Conservation (phyloP, 495 filamentous ascomycete genomes). For the Podospora fimiseda region DNA sequence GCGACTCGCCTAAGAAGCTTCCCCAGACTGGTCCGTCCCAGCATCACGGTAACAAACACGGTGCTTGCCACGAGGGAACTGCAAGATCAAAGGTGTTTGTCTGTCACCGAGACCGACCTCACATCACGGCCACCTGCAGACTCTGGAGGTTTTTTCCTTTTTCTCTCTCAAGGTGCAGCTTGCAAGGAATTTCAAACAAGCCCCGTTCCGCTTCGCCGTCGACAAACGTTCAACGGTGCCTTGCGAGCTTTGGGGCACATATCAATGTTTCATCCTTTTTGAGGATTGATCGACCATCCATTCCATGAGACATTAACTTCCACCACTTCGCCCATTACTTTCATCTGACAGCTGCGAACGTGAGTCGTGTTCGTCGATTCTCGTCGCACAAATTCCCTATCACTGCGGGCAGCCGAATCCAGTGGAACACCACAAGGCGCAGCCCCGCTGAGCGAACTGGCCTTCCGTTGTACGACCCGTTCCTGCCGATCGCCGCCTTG, state of each 20-base stretch:
- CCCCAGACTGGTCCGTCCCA: not conserved
- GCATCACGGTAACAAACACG: not conserved
- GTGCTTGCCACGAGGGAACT: not conserved
- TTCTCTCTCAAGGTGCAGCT: too few relatives aligned
- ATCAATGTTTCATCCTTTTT: slow-evolving; percentile 12
- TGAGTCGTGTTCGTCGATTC: not conserved
- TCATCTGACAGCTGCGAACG: not conserved
- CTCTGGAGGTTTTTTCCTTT: too few relatives aligned
- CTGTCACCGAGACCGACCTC: not conserved
- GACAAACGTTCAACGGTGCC: not conserved
- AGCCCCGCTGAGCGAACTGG: not conserved
- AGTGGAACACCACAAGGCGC: not conserved
- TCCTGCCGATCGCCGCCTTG: slow-evolving; percentile 26
- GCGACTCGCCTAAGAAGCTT: not conserved
- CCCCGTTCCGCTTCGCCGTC: not conserved
- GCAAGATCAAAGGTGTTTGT: not conserved
- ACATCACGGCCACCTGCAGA: not conserved
- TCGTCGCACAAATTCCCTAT: slow-evolving; percentile 6
- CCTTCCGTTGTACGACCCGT: slow-evolving; percentile 18
- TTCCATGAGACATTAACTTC: not conserved
- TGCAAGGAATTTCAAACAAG: not conserved
- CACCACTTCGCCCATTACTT: not conserved
- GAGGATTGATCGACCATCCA: slow-evolving; percentile 1
- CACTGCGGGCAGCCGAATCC: slow-evolving; percentile 11
- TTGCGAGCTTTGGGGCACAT: not conserved